These are phyloP conservation scores for Dendrobium catenatum DNA, from an alignment of 106 monocot genomes.

Conservation along the genomic window DNA sequence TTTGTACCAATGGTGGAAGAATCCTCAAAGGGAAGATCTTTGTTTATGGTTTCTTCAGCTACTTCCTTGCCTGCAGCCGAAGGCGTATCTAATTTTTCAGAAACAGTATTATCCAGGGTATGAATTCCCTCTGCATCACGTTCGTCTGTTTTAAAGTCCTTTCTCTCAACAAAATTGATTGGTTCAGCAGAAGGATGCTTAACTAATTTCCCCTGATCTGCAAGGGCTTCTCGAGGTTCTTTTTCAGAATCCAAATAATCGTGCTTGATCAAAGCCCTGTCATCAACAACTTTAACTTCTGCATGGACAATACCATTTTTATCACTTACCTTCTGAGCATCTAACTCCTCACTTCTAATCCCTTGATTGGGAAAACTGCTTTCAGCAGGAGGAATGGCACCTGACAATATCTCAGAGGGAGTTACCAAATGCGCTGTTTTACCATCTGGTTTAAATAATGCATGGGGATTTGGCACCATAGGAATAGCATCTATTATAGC, in stretches of 20 bases:
- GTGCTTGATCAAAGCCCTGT: conserved; percentile 18
- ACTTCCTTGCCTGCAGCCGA: conserved; percentile 22
- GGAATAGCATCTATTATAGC: conserved; percentile 28
- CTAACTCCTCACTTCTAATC: conserved; percentile 20
- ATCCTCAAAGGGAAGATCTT: conserved; percentile 33
- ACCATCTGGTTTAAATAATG: conserved; percentile 22
- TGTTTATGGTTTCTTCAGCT: conserved; percentile 27
- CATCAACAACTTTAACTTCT: conserved; percentile 44
- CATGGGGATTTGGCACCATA: conserved; percentile 28
- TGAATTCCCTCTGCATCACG: conserved; percentile 23
- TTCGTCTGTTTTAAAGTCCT: conserved; percentile 15
- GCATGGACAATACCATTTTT: conserved; percentile 21
- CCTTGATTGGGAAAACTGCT: conserved; percentile 17
- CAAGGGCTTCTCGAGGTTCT: conserved; percentile 18
- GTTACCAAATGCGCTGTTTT: conserved; percentile 74
- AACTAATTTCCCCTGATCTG: conserved; percentile 22
- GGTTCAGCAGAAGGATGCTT: conserved; percentile 16
- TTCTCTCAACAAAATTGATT: conserved; percentile 1
- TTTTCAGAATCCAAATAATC: conserved; percentile 33
- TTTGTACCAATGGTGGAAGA: conserved; percentile 9
- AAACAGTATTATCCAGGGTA: conserved; percentile 15
- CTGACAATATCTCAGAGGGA: conserved; percentile 75
- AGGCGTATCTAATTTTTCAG: conserved; percentile 20
- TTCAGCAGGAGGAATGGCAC: conserved; percentile 45
- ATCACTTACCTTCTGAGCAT: conserved; percentile 22